Evolutionary conservation across 1,139 yeast genomes (phyloP), one percentile per base, ranked within the genome.

Genomic region (Lodderomyces pseudojiufengensis): DNA sequence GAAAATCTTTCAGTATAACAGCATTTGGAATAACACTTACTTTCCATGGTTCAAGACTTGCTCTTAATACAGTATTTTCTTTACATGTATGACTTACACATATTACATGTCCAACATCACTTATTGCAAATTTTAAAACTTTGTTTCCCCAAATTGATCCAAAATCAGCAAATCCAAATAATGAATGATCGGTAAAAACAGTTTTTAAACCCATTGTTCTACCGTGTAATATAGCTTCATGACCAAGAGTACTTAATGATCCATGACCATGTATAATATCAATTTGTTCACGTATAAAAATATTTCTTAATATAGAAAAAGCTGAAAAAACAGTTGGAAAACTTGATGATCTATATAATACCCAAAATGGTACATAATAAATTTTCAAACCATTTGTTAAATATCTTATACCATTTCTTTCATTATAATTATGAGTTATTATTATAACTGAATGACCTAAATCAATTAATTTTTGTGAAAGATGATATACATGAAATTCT

Each of bases 11-110:
- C 5, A 94, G 76, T 1, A 92, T 79, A 9, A 94, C 95, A 0
- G 99, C 99, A 59, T 94, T 94, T 0, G 99, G 99, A 12, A 94
- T 92, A 15, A 90, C 99, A 13, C 90, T 81, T 4, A 90, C 94
- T 38, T 65, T 65, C 8, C 73, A 55, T 0, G 97, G 97, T 47
- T 87, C 85, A 30, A 90, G 61, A 1, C 84, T 78, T 0, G 95
- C 95, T 38, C 99, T 63, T 12, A 92, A 66, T 2, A 90, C 96
- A 3, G 96, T 88, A 52, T 94, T 94, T 51, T 94, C 99, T 55
- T 92, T 90, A 57, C 97, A 88, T 0, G 97, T 92, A 55, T 94
- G 95, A 3, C 96, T 86, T 2, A 94, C 99, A 57, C 97, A 87
- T 14, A 94, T 90, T 32, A 85, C 88, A 57, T 92, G 94, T 36